Conservation (phyloP, 1,284 basidiomycete genomes). For the Heliocybe sulcata region DNA sequence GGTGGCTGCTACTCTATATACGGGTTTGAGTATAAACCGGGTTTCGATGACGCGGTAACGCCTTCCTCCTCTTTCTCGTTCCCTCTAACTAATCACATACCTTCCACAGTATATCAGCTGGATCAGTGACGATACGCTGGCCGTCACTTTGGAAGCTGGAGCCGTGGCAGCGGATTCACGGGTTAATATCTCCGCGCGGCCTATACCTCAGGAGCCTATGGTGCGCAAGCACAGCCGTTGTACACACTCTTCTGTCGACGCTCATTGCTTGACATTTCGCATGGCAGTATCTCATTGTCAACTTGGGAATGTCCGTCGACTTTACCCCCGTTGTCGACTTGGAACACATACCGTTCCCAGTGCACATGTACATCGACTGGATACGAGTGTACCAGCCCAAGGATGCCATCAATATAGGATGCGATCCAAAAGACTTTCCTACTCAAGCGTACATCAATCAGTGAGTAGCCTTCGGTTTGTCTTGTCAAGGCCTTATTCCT, state of each 20-base stretch:
- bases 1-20: slow-evolving; percentile 38
- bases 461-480: slow-evolving; percentile 21
- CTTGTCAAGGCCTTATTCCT: not conserved
- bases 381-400: slow-evolving; percentile 62
- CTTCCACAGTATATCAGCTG: slow-evolving; percentile 59
- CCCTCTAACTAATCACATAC: not conserved
- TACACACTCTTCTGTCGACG: slow-evolving; percentile 11
- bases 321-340: slow-evolving; percentile 48
- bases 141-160: slow-evolving; percentile 61
- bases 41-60: slow-evolving; percentile 44
- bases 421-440: slow-evolving; percentile 62
- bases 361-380: slow-evolving; percentile 61
- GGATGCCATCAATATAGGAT: slow-evolving; percentile 56
- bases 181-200: slow-evolving; percentile 52
- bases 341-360: slow-evolving; percentile 50
- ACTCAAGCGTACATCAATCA: slow-evolving; percentile 54
- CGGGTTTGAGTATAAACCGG: slow-evolving; percentile 45
- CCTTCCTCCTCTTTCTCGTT: not conserved
- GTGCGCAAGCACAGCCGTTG: slow-evolving; percentile 18
- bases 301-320: slow-evolving; percentile 50
- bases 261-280: not conserved
- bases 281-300: slow-evolving; percentile 38
- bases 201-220: slow-evolving; percentile 70
- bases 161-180: slow-evolving; percentile 55
- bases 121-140: slow-evolving; percentile 46